Evolutionary conservation across 768 basidiomycete genomes (phyloP), one percentile per base, ranked within the genome.

Genomic region (Arthromyces matolae): DNA sequence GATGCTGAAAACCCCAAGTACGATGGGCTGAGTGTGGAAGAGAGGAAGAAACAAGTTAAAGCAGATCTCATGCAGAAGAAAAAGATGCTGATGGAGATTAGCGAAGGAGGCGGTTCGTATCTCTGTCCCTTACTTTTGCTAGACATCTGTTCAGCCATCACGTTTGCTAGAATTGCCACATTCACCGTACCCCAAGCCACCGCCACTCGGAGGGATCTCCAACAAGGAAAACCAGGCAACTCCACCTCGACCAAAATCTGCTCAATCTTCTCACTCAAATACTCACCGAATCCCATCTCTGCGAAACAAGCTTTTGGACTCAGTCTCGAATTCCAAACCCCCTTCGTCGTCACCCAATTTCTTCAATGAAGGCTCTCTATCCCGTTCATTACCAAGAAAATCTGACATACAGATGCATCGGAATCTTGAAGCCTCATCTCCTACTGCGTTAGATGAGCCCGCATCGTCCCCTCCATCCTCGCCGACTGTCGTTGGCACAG

Each of bases 1-100:
- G 66, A 75, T 31, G 55, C n/a, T n/a, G 68, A 12, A 61, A 58
- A 14, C 50, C 61, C n/a, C 60, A 65, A 27, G 56, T 57, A 62
- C 31, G 42, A 52, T 13, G 50, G 47, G 14, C 45, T 71, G 20
- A 63, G 62, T 8, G 50, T 47, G 7, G 60, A 58, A 22, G 64
- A 73, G 43, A 63, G 61, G 24, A 62, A 40, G 19, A 59, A 52
- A n/a, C 52, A 52, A 23, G 55, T 49, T 6, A 62, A 34, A 31
- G 55, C 47, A 20, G 60, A 13, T 33, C 38, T 57, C n/a, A 50
- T 50, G 40, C 45, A 49, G 45, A 67, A 60, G 51, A 61, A 53
- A 36, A 47, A 52, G 43, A 55, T 57, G 28, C 39, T 66, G 47
- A 48, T 49, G 46, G 59, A 64, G 46, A 45, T 59, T 9, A 60